Evolutionary conservation across 1,139 yeast genomes (phyloP), one percentile per base, ranked within the genome.

Genomic region (Hemisphaericaspora lyxosophila): DNA sequence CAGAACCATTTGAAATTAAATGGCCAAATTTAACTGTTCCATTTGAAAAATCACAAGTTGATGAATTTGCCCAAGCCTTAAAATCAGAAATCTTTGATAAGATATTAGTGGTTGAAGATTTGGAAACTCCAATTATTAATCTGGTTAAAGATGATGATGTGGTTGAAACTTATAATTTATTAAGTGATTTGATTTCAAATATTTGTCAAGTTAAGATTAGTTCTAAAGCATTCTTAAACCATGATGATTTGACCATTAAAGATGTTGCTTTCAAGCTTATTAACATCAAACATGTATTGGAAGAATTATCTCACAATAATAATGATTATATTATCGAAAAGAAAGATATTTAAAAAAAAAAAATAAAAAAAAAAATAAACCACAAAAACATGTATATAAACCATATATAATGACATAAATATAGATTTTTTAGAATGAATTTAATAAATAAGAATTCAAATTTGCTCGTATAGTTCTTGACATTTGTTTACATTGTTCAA

Each of bases 1-100:
- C 92, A 0, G 73, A 71, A 43, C 89, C 92, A n/a, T 83, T 86
- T 60, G 85, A 82, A 56, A 69, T 86, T 32, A 70, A 63, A 33
- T 57, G 70, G 27, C 70, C 75, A 9, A 49, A 56, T 16, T 48
- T 78, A n/a, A 54, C 59, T 4, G 68, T 75, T 16, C 73, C 78
- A 14, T 42, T 44, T 17, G 49, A 51, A 13, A 53, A 50, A 13
- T 47, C 42, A 26, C 49, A 45, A 36, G 36, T 43, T 27, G 53
- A 45, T 7, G 57, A 53, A 3, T 64, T 69, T 45, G 62, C 79
- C 1, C 50, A 58, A 6, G 47, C 48, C 6, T 55, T 73, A 40
- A 65, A 66, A 40, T 23, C 38, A 2, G 39, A 43, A 3, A 53
- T 72, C 8, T 62, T 71, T 44, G 67, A 60, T 44, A 64, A 61